Conservation (phyloP, 1,284 basidiomycete genomes). For the Moesziomyces antarcticus region DNA sequence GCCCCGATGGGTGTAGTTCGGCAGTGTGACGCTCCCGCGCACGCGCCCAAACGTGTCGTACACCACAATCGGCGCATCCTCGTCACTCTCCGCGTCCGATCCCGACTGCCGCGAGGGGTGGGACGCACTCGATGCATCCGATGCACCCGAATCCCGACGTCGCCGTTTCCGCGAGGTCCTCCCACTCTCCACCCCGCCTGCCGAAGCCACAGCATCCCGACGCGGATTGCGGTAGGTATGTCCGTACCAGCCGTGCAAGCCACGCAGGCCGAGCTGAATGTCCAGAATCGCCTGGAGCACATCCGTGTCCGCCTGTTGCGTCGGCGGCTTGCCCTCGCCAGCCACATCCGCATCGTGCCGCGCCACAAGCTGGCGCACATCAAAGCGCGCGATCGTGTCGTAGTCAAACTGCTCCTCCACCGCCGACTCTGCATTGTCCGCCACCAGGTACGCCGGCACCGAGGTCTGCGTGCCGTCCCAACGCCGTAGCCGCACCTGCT, state of each 20-base stretch:
- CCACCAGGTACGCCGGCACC: constrained; percentile 13
- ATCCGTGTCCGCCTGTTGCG: constrained; percentile 6
- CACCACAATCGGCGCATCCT: constrained; percentile 8
- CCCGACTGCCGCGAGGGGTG: not conserved
- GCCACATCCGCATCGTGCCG: not conserved
- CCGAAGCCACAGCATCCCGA: too few species aligned
- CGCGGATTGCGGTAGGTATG: constrained; percentile 8
- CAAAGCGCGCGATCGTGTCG: constrained; percentile 11
- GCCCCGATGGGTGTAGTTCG: constrained; percentile 11
- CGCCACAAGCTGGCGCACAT: not conserved
- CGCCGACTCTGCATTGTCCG: constrained; percentile 1
- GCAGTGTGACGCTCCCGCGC: constrained; percentile 7
- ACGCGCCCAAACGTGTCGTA: constrained; percentile 38
- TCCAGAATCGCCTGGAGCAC: constrained; percentile 11
- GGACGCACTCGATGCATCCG: not conserved
- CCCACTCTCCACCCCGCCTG: not conserved
- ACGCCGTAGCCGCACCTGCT: constrained; percentile 18
- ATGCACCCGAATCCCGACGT: not conserved
- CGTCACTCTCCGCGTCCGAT: not conserved
- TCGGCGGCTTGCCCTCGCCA: not conserved
- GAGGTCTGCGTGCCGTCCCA: constrained; percentile 22
- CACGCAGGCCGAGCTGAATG: constrained; percentile 15
- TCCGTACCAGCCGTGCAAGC: constrained; percentile 29
- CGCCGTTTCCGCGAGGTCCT: constrained; percentile 3
- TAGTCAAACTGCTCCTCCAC: constrained; percentile 21